Percentiles rank a stretch among this genome's conserved stretches.
Conservation (phyloP, 768 basidiomycete genomes). For the Aureoboletus auriporus region DNA sequence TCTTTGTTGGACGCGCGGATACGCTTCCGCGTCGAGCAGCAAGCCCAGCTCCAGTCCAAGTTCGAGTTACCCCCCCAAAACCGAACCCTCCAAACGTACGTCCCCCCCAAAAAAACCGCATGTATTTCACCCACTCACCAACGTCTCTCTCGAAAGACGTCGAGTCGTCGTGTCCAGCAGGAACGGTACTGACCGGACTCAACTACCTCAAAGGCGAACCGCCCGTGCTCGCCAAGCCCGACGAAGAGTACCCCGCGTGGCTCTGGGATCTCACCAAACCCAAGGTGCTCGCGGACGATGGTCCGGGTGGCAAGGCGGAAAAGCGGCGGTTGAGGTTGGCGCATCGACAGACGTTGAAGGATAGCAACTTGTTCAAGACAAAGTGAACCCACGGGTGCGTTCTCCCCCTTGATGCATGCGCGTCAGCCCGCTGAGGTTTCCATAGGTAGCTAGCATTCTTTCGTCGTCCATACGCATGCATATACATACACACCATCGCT, state of each 20-base stretch:
- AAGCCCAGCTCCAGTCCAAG: too few relatives aligned
- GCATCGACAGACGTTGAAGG: conserved; percentile 70
- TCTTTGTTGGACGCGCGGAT: conserved; percentile 9
- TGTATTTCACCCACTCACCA: not conserved
- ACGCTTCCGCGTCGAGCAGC: conserved; percentile 9
- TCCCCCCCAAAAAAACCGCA: not conserved
- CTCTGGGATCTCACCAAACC: conserved; percentile 75
- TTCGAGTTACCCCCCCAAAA: not conserved
- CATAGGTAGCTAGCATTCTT: too few relatives aligned
- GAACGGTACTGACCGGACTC: conserved; percentile 74
- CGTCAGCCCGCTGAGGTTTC: too few relatives aligned
- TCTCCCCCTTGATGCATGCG: too few relatives aligned
- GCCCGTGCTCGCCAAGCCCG: conserved; percentile 69
- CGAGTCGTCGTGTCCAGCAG: conserved; percentile 62
- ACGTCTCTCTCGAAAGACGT: conserved; percentile 9
- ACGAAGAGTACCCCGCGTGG: conserved; percentile 88
- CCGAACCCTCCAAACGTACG: conserved; percentile 20
- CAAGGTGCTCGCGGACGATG: conserved; percentile 61
- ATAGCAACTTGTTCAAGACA: conserved; percentile 82
- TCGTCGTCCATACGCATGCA: too few relatives aligned
- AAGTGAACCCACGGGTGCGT: conserved; percentile 39
- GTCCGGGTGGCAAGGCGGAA: conserved; percentile 66
- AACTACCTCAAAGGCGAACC: conserved; percentile 82
- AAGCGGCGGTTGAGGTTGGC: conserved; percentile 52
- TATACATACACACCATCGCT: too few relatives aligned